Evolutionary conservation across 2,329 filamentous ascomycete genomes (phyloP).

Genomic region (Fusarium continuum): DNA sequence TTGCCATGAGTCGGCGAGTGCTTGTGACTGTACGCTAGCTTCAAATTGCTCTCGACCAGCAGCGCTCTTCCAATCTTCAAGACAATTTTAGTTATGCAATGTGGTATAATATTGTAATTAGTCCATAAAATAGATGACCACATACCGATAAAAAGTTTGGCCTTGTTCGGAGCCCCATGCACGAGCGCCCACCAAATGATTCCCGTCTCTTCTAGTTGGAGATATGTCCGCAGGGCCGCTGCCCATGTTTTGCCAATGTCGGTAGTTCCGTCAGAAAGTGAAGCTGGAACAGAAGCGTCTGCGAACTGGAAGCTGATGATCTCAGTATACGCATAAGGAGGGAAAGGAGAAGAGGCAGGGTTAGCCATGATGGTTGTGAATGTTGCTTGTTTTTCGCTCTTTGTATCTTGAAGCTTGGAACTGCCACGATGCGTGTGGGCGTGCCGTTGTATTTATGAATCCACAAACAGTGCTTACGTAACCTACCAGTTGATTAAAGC

Average conservation of each 20-base stretch:
- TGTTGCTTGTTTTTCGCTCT: neutral
- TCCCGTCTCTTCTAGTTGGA: constrained; percentile 9
- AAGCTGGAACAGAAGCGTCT: neutral
- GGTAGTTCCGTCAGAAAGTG: constrained; percentile 6
- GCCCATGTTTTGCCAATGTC: constrained; percentile 11
- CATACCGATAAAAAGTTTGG: constrained; percentile 18
- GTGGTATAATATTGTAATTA: no score
- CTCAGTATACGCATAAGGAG: constrained; percentile 8
- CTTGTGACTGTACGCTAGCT: neutral
- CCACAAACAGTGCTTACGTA: neutral
- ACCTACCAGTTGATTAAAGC: neutral
- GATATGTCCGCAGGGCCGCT: constrained; percentile 9
- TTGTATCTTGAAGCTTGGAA: neutral
- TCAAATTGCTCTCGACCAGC: neutral
- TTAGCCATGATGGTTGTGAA: no score
- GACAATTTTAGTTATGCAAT: neutral
- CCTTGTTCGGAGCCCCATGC: neutral
- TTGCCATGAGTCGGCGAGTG: neutral
- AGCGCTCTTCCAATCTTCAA: constrained; percentile 9
- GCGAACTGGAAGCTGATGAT: constrained; percentile 1
- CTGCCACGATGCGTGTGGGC: no score
- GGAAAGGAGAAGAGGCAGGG: no score
- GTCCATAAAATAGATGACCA: no score
- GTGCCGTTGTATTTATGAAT: neutral
- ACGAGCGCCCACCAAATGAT: constrained; percentile 18